Evolutionary conservation across 306 rosid genomes (phyloP), one percentile per base, ranked within the genome.

Genomic region (Morella rubra): DNA sequence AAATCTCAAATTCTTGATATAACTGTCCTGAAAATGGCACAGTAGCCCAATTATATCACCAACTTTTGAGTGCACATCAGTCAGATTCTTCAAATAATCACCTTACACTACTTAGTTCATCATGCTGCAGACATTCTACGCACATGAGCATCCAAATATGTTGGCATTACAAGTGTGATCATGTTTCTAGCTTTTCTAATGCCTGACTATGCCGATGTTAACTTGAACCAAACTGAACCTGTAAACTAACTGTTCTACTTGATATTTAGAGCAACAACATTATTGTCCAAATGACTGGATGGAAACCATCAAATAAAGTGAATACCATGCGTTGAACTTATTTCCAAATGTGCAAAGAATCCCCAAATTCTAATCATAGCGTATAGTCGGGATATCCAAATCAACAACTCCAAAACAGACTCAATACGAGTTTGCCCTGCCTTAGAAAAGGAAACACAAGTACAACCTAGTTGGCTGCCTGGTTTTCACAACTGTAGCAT

Each of bases 21-120:
- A 65, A 66, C 24, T 41, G 22, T 66, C 69, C 69, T 4, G n/a
- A 5, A 16, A 62, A 59, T 22, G 5, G 6, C 8, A 66, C 19
- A 7, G 19, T 66, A 15, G 19, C n/a, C 44, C 16, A 62, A 40
- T 15, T 62, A 8, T 7, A 6, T 40, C 44, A 40, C 72, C 52
- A 22, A 70, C 46, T 40, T 70, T 50, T 76, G 8, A 42, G 27
- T 54, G 44, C 65, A 69, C 59, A 54, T 46, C 58, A 65, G 52
- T 65, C 16, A 13, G 44, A 61, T 72, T 60, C 19, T 53, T 56
- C 61, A 37, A 73, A 47, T 37, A 56, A 7, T 56, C 6, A 4
- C 62, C 19, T 20, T 12, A 58, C 64, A 10, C 41, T 58, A 37
- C 13, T 58, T 20, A 7, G 64, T 58, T 20, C 37, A 22, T 7